Base-by-base conservation (phyloP, 129 eudicot species). In the Sambucus nigra region DNA sequence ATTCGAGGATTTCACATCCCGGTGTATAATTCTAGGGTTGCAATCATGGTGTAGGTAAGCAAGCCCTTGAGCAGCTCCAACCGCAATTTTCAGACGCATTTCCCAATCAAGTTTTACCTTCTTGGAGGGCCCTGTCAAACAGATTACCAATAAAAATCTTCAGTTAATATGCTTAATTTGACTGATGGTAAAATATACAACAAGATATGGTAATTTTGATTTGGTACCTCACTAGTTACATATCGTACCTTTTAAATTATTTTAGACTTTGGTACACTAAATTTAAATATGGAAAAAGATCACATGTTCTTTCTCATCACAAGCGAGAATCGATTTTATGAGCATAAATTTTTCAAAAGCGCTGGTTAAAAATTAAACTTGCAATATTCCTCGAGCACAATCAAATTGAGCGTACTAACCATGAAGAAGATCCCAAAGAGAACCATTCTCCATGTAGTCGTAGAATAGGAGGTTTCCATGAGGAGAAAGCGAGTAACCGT, bases 11-110 rank as follows among this genome's bases (percentile, higher is more conserved):
- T 88, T 88, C 22, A 88, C 87, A 62, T 88, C 96, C 61, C 96
- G 67, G 53, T 88, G 96, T 32, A 88, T 73, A 42, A 88, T 84
- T 66, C 78, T 74, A 0, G 94, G 96, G 67, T 64, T 71, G 69
- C 96, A 88, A 48, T 88, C 96, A 53, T 88, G 94, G 63, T 88
- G 96, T 47, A 88, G 96, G 65, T 88, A 88, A 9, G 96, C 84
- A 3, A 88, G 77, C 59, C 96, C 96, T 60, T 83, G 87, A 18
- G 96, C 94, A 58, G 96, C 91, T 39, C 96, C 96, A 11, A 88
- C 77, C 4, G 96, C 94, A 15, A 88, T 76, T 61, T 65, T 88
- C 15, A 83, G 81, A 7, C 96, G 78, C 20, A 94, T 72, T 64
- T 80, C 94, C 96, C 96, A 88, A 55, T 83, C 94, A 28, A 88